phyloP scores from a whole-genome alignment of 352 stramenopile species.

The Sclerospora graminicola region DNA sequence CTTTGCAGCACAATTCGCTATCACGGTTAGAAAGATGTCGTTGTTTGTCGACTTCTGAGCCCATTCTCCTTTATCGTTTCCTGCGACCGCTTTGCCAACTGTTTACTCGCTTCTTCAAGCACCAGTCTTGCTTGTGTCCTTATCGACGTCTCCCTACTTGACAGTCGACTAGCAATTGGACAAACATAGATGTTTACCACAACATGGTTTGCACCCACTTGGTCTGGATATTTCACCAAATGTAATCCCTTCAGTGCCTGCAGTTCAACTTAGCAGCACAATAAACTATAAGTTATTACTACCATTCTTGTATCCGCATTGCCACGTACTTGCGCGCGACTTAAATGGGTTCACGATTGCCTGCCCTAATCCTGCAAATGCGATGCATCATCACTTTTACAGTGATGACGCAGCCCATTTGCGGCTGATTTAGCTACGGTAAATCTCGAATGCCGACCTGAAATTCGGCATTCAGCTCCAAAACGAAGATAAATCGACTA shows the following conservation, averaged over 20 bases:
- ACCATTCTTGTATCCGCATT: not conserved
- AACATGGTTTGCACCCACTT: conserved; percentile 15
- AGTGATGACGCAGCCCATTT: too few relatives aligned
- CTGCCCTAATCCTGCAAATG: too few relatives aligned
- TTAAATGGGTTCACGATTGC: too few relatives aligned
- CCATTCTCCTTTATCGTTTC: conserved; percentile 16
- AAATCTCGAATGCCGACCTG: too few relatives aligned
- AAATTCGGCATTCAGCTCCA: too few relatives aligned
- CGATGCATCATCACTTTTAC: too few relatives aligned
- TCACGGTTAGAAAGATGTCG: conserved; percentile 11
- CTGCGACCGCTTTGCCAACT: conserved; percentile 23
- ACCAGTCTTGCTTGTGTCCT: too few relatives aligned
- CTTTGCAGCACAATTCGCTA: conserved; percentile 12
- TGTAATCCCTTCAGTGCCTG: conserved; percentile 52
- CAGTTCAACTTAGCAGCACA: conserved; percentile 33
- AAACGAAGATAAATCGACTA: too few relatives aligned
- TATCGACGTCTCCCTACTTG: conserved; percentile 47
- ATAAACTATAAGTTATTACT: conserved; percentile 4
- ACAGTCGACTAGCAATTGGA: conserved; percentile 40
- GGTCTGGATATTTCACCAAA: conserved; percentile 35
- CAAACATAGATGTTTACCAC: conserved; percentile 38
- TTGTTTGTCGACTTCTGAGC: conserved; percentile 15
- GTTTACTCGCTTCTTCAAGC: too few relatives aligned
- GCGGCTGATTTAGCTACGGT: too few relatives aligned
- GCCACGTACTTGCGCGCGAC: too few relatives aligned